phyloP scores from a whole-genome alignment of 75 land plant species.

The Selaginella tamariscina region DNA sequence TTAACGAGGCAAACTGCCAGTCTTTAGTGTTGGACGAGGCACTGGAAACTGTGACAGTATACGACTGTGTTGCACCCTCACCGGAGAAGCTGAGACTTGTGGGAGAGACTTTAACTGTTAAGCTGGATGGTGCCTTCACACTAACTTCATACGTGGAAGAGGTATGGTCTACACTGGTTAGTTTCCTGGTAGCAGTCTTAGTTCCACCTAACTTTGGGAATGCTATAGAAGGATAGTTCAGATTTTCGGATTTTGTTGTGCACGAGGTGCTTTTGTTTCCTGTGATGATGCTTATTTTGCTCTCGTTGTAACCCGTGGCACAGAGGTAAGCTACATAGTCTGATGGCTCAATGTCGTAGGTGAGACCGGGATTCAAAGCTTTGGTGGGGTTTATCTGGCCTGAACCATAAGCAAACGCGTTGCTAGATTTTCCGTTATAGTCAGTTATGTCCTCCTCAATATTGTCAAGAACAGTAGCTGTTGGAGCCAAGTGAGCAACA shows the following conservation, averaged over 20 bases:
- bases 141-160: not conserved
- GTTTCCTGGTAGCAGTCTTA: not conserved
- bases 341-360: conserved; percentile 19
- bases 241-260: not conserved
- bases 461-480: conserved; percentile 35
- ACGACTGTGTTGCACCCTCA: not conserved
- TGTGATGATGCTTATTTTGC: not conserved
- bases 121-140: not conserved
- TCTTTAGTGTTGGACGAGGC: not conserved
- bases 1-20: not conserved
- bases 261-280: not conserved
- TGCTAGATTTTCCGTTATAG: conserved; percentile 33
- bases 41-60: not conserved
- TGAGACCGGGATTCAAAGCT: conserved; percentile 23
- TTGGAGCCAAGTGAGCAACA: not conserved
- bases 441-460: conserved; percentile 21
- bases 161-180: not conserved
- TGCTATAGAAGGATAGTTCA: not conserved
- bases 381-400: conserved; percentile 22
- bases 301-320: conserved; percentile 46
- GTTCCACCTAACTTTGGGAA: not conserved
- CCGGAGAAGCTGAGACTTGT: not conserved
- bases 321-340: conserved; percentile 58
- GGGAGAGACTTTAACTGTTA: not conserved
- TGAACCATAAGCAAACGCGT: conserved; percentile 29